Base-by-base conservation (phyloP, 345 rosid species). In the Eucalyptus erythrocorys region DNA sequence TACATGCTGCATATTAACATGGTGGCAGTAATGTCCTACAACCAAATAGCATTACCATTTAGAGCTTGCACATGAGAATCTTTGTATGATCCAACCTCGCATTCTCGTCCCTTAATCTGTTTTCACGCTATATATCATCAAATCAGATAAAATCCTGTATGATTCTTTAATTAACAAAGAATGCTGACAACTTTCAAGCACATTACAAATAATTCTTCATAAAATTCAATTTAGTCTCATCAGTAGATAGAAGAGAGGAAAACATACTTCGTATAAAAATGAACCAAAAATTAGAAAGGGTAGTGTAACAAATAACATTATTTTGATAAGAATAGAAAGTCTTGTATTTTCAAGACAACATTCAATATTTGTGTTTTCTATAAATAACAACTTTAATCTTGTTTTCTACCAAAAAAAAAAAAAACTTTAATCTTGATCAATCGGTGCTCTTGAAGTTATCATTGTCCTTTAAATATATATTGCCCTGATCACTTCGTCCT, bases 281-380 rank as follows among this genome's bases (percentile, higher is more conserved):
- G 66, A 57, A 57, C n/a, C 7, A 7, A 57, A 11, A 57, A 26
- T 57, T 10, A 26, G 15, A 57, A 57, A 26, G 14, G 30, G 66
- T 57, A 10, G 66, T 10, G n/a, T 0, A 11, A 57, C n/a, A 57
- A 57, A 24, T 26, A 24, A 57, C 66, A 57, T 11, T 26, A 11
- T 57, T 57, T 26, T 3, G 6, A 24, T 57, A 24, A 55, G 1
- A 1, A 55, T 55, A 55, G 61, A 55, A 24, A 24, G 61, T 55
- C 61, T 24, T 24, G 61, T 55, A 24, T 55, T 55, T 55, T 55
- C 61, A 55, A 22, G 64, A 57, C 64, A 4, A 26, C n/a, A 14
- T 57, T 11, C 66, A 57, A 4, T 0, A 24, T 26, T 10, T 26
- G 3, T 10, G 10, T 10, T 24, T 0, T 57, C 14, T 0, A 10